Percentiles rank a stretch among this genome's conserved stretches.
phyloP scores from a whole-genome alignment of 2,329 filamentous ascomycete genomes.

The Aspergillus sojae region DNA sequence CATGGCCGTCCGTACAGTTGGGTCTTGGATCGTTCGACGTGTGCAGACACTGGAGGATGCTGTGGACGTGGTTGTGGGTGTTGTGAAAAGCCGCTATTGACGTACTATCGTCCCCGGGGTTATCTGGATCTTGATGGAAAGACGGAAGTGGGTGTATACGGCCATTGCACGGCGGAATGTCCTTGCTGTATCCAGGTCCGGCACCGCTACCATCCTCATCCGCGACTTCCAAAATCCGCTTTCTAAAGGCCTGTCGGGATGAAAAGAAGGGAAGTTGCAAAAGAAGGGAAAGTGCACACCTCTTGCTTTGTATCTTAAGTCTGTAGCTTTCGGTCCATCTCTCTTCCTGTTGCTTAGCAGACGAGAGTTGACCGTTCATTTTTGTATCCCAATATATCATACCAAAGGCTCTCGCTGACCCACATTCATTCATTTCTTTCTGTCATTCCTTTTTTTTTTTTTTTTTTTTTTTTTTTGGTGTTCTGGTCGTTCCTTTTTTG shows the following conservation, averaged over 20 bases:
- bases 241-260: neutral
- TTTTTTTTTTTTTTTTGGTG: too few relatives aligned
- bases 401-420: too few relatives aligned
- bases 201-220: neutral
- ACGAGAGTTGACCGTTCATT: too few relatives aligned
- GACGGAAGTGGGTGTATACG: neutral
- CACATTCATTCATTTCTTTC: too few relatives aligned
- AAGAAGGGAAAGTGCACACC: neutral
- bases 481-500: too few relatives aligned
- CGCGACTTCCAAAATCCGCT: neutral
- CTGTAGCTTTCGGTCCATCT: neutral
- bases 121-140: neutral
- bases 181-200: neutral
- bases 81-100: neutral
- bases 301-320: neutral
- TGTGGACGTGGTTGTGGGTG: neutral
- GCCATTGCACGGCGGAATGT: neutral
- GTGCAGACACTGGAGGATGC: neutral
- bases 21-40: neutral
- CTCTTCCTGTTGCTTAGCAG: neutral
- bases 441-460: too few relatives aligned
- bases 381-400: too few relatives aligned
- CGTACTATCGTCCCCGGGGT: neutral
- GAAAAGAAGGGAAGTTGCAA: neutral
- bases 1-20: neutral